Conservation (phyloP, 305 asterid genomes). For the Coffea humblotiana region DNA sequence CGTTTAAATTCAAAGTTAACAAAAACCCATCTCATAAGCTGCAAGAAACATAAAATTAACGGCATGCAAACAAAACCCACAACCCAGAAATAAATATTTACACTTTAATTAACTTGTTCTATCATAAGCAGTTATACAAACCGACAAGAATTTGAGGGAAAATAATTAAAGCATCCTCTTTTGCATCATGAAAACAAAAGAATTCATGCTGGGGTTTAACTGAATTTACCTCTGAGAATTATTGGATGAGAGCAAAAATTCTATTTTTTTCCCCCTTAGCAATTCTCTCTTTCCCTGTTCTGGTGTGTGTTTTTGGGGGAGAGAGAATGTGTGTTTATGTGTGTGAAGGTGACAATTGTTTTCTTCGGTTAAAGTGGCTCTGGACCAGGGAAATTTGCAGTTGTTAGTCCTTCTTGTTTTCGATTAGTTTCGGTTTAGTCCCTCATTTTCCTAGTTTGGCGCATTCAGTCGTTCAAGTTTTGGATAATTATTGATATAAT, state of each 20-base stretch:
- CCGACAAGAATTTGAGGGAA: not conserved
- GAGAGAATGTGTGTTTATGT: not conserved
- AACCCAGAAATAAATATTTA: not conserved
- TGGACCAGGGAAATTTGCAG: not conserved
- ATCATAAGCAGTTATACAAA: not conserved
- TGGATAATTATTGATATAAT: too few relatives aligned
- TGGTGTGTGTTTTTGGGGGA: not conserved
- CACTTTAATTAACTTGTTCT: not conserved
- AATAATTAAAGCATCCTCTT: not conserved
- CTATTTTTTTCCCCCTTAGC: not conserved
- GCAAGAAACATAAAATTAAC: constrained; percentile 6
- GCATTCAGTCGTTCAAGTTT: not conserved
- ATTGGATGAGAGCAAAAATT: not conserved
- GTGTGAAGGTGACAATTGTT: not conserved
- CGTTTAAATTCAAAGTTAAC: not conserved
- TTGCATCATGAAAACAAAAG: not conserved
- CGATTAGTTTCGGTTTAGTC: not conserved
- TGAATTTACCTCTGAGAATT: not conserved
- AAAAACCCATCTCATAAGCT: constrained; percentile 6
- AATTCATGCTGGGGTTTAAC: not conserved
- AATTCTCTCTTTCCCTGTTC: not conserved
- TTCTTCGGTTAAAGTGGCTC: constrained; percentile 2
- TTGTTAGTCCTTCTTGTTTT: not conserved
- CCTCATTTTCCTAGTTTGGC: not conserved
- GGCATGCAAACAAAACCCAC: constrained; percentile 9